These are phyloP conservation scores for Larix kaempferi DNA, from an alignment of 75 land plant species.

Conservation along the genomic window DNA sequence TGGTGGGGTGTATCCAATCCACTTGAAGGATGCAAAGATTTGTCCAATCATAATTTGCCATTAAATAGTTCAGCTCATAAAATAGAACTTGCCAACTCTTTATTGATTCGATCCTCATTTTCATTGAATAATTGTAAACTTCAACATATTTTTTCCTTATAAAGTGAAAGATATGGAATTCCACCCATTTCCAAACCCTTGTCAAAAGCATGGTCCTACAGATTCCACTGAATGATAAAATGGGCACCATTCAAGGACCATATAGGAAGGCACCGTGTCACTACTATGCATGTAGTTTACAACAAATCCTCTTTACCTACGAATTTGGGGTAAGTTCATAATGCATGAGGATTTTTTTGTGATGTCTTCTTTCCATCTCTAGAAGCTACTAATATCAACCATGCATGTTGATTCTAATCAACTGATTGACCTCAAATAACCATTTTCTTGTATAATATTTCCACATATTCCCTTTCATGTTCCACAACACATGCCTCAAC, in stretches of 20 bases:
- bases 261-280: not conserved
- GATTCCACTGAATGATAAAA: constrained; percentile 26
- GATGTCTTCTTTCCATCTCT: no score
- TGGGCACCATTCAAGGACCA: not conserved
- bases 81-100: constrained; percentile 23
- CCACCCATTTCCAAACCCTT: constrained; percentile 45
- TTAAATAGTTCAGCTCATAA: constrained; percentile 11
- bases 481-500: no score
- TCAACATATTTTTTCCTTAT: constrained; percentile 54
- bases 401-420: no score
- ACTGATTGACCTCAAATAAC: no score
- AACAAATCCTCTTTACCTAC: not conserved
- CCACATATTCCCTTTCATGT: no score
- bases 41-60: constrained; percentile 1
- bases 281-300: not conserved
- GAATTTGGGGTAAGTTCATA: not conserved
- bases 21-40: constrained; percentile 36
- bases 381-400: no score
- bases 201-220: constrained; percentile 74
- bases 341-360: no score
- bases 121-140: constrained; percentile 26
- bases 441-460: no score
- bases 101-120: constrained; percentile 21
- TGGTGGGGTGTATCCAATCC: not conserved
- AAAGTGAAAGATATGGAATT: constrained; percentile 41